phyloP scores from a whole-genome alignment of 2,329 filamentous ascomycete genomes.

The Hypoxylon rubiginosum region DNA sequence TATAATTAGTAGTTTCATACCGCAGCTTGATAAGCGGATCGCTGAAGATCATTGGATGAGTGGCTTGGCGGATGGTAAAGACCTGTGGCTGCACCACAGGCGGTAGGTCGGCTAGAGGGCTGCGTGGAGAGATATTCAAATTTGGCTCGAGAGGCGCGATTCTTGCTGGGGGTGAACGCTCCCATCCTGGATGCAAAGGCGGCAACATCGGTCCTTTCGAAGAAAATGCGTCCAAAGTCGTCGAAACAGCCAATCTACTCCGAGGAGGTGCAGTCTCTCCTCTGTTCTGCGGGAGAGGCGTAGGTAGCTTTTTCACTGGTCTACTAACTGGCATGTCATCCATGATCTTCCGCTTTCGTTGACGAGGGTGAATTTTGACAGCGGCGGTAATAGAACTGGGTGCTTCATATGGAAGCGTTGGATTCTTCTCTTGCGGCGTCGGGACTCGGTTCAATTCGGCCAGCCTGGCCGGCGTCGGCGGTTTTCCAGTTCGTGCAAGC shows the following conservation, averaged over 20 bases:
- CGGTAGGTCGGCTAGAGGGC: constrained; percentile 45
- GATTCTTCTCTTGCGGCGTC: constrained; percentile 18
- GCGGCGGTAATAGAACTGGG: constrained; percentile 63
- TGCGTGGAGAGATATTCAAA: constrained; percentile 47
- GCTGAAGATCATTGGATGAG: constrained; percentile 49
- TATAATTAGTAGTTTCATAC: constrained; percentile 38
- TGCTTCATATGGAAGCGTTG: constrained; percentile 26
- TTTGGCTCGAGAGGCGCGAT: constrained; percentile 49
- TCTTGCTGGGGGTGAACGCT: constrained; percentile 40
- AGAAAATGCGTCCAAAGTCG: constrained; percentile 8
- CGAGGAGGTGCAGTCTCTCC: not conserved
- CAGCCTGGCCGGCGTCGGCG: constrained; percentile 38
- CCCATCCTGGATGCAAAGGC: constrained; percentile 46
- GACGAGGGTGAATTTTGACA: constrained; percentile 63
- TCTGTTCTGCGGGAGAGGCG: constrained; percentile 10
- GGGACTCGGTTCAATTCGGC: constrained; percentile 26
- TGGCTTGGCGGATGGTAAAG: constrained; percentile 44
- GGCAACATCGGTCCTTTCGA: constrained; percentile 42
- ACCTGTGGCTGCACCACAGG: constrained; percentile 31
- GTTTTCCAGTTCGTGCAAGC: constrained; percentile 43
- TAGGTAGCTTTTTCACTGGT: constrained; percentile 12
- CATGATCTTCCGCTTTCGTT: constrained; percentile 60
- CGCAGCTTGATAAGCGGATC: constrained; percentile 47
- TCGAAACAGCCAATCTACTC: constrained; percentile 17
- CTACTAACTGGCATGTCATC: constrained; percentile 36